phyloP scores from a whole-genome alignment of 73 alveolate species.

The Paramecium sexaurelia region DNA sequence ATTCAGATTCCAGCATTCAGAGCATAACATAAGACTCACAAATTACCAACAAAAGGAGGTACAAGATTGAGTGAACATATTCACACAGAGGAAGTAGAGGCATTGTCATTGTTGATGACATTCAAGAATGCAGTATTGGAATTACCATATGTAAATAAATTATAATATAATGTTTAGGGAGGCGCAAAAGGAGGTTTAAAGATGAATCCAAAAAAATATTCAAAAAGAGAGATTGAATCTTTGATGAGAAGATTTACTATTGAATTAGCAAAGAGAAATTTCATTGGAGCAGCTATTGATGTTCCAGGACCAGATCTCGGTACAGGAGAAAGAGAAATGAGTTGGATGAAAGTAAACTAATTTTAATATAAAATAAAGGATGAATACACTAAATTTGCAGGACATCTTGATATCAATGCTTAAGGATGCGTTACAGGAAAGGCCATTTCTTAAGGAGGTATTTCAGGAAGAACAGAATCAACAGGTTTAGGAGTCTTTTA shows the following conservation, averaged over 20 bases:
- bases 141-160: conserved; percentile 72
- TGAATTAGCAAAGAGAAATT: conserved; percentile 86
- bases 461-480: conserved; percentile 90
- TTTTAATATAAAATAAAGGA: not conserved
- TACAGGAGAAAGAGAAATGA: conserved; percentile 84
- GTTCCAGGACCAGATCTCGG: conserved; percentile 95
- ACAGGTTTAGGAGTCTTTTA: conserved; percentile 84
- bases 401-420: conserved; percentile 83
- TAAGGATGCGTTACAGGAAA: conserved; percentile 89
- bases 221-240: conserved; percentile 82
- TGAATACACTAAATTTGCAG: conserved; percentile 60
- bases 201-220: conserved; percentile 78
- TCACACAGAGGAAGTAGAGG: conserved; percentile 81
- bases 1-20: conserved; percentile 78
- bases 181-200: conserved; percentile 92
- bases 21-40: conserved; percentile 85
- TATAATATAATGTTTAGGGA: conserved; percentile 62
- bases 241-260: conserved; percentile 87
- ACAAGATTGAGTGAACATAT: conserved; percentile 80
- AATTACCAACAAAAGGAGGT: conserved; percentile 89
- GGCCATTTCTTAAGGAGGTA: conserved; percentile 84
- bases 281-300: conserved; percentile 87
- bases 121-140: conserved; percentile 81
- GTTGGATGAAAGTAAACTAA: conserved; percentile 86
- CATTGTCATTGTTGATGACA: conserved; percentile 87